Conservation (phyloP, 225 moss, liverwort and hornwort genomes). For the Marchantia paleacea region DNA sequence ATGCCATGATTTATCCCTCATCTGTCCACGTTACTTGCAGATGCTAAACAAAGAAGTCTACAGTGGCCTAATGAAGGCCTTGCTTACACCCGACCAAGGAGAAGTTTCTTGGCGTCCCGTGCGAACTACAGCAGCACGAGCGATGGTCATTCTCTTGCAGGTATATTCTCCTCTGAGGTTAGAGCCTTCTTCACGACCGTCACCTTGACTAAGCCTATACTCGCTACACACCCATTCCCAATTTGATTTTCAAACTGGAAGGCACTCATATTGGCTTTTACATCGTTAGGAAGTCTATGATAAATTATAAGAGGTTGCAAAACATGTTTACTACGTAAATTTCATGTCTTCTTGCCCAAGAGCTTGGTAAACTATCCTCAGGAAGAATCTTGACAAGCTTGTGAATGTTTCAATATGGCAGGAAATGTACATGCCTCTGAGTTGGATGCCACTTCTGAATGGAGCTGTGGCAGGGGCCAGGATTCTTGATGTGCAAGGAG, state of each 20-base stretch:
- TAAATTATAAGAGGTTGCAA: background rate
- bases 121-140: constrained; percentile 54
- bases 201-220: background rate
- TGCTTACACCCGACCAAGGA: constrained; percentile 52
- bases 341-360: background rate
- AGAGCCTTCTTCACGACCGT: background rate
- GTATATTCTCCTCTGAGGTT: constrained; percentile 17
- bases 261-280: background rate
- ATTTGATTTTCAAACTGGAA: background rate
- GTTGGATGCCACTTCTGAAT: constrained; percentile 58
- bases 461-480: constrained; percentile 54
- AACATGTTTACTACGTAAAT: background rate
- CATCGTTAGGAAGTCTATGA: background rate
- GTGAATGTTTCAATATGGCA: constrained; percentile 18
- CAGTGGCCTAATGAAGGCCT: constrained; percentile 44
- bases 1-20: background rate
- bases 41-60: constrained; percentile 49
- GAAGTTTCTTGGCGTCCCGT: constrained; percentile 58
- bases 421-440: constrained; percentile 55
- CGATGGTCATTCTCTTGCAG: constrained; percentile 60
- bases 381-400: background rate
- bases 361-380: background rate
- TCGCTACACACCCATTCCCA: background rate
- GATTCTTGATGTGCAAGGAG: constrained; percentile 46
- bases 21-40: constrained; percentile 1